These are phyloP conservation scores for Penstemon newberryi DNA, from an alignment of 257 asterid species.

Conservation along the genomic window DNA sequence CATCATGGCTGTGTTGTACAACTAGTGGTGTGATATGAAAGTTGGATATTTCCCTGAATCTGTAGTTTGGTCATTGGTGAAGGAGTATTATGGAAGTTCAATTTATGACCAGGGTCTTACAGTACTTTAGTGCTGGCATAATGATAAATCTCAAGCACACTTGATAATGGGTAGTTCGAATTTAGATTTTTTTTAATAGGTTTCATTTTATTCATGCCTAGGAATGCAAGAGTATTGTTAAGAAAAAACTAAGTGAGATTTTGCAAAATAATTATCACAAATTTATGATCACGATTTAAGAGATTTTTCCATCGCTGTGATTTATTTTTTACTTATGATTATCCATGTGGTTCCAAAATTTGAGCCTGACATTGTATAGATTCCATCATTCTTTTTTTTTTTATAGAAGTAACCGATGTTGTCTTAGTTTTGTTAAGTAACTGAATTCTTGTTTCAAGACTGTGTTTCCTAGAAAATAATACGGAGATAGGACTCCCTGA, in stretches of 20 bases:
- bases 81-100: slow-evolving; percentile 1
- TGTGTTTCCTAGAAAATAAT: background rate
- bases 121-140: slow-evolving; percentile 13
- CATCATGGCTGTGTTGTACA: background rate
- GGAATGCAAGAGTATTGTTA: background rate
- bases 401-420: background rate
- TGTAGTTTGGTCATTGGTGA: background rate
- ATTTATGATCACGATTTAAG: background rate
- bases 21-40: background rate
- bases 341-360: background rate
- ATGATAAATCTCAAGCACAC: background rate
- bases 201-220: background rate
- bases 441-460: background rate
- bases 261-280: background rate
- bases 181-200: background rate
- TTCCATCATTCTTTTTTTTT: background rate
- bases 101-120: slow-evolving; percentile 9
- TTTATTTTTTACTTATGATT: background rate
- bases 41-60: background rate
- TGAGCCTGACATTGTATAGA: background rate
- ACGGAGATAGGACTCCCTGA: background rate
- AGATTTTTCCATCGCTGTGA: background rate
- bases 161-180: background rate
- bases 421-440: background rate
- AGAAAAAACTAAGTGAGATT: background rate